phyloP scores from a whole-genome alignment of 352 stramenopile genomes.

The Phytopythium delawarense region DNA sequence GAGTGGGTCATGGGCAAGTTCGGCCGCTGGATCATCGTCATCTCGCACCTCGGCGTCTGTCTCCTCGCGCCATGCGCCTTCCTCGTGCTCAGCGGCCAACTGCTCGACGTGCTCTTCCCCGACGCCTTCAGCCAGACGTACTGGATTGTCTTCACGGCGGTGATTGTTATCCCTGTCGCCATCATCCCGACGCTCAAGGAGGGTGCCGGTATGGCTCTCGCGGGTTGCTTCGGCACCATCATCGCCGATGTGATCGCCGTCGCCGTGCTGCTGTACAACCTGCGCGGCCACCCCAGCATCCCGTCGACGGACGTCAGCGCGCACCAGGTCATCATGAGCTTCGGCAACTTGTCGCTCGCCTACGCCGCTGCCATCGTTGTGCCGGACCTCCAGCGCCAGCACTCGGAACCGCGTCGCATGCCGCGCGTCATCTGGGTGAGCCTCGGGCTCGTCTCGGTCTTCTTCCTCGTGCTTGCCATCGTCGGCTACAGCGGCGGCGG shows the following conservation, averaged over 20 bases:
- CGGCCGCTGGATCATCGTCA: slow-evolving; percentile 28
- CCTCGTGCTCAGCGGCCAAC: slow-evolving; percentile 29
- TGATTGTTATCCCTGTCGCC: slow-evolving; percentile 18
- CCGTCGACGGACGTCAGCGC: slow-evolving; percentile 19
- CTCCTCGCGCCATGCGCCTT: slow-evolving; percentile 26
- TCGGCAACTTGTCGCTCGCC: slow-evolving; percentile 22
- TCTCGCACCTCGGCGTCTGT: slow-evolving; percentile 22
- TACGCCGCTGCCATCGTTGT: slow-evolving; percentile 23
- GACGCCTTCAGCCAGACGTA: slow-evolving; percentile 24
- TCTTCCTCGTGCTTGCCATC: slow-evolving; percentile 31
- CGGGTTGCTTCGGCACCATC: slow-evolving; percentile 20
- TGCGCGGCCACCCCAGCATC: slow-evolving; percentile 18
- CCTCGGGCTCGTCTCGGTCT: slow-evolving; percentile 24
- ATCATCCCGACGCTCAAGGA: slow-evolving; percentile 22
- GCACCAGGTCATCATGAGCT: slow-evolving; percentile 27
- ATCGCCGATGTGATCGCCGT: slow-evolving; percentile 20
- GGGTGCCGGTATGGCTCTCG: slow-evolving; percentile 16
- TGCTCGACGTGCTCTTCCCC: slow-evolving; percentile 34
- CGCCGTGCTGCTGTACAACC: slow-evolving; percentile 20
- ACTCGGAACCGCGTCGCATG: slow-evolving; percentile 35
- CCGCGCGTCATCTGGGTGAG: slow-evolving; percentile 34
- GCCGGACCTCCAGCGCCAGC: slow-evolving; percentile 24
- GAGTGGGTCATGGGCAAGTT: slow-evolving; percentile 29
- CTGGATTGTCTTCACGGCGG: slow-evolving; percentile 27
- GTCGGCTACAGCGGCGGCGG: slow-evolving; percentile 25